A percentile compares a stretch with the other conserved stretches of the same genome.
Conservation (phyloP, 129 eudicot species). For the Flaveria bidentis region DNA sequence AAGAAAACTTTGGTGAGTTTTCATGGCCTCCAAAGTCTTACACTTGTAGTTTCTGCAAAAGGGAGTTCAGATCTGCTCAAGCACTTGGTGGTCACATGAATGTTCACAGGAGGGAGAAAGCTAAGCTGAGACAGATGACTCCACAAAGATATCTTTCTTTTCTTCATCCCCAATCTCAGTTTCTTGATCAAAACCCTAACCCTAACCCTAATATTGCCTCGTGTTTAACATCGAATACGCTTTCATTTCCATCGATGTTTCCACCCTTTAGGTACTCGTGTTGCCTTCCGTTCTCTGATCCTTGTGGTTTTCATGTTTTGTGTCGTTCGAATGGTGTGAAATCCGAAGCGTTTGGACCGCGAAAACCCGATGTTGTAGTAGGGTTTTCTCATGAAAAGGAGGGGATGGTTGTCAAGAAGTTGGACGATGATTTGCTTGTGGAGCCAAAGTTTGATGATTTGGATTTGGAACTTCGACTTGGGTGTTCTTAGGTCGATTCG, state of each 20-base stretch:
- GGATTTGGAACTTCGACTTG: slow-evolving; percentile 53
- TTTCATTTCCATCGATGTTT: slow-evolving; percentile 19
- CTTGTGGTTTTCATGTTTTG: background rate
- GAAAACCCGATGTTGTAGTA: slow-evolving; percentile 7
- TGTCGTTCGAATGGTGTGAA: background rate
- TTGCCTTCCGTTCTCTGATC: slow-evolving; percentile 24
- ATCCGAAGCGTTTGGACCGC: slow-evolving; percentile 1
- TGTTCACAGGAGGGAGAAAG: slow-evolving; percentile 45
- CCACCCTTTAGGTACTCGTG: slow-evolving; percentile 10
- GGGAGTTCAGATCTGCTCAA: slow-evolving; percentile 48
- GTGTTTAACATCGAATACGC: slow-evolving; percentile 7
- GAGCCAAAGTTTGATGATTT: slow-evolving; percentile 31
- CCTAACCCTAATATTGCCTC: slow-evolving; percentile 32
- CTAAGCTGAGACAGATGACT: slow-evolving; percentile 33
- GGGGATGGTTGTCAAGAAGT: slow-evolving; percentile 22
- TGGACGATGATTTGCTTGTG: slow-evolving; percentile 20
- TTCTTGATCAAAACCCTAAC: slow-evolving; percentile 27
- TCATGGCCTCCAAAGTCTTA: slow-evolving; percentile 46
- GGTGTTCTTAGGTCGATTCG: slow-evolving; percentile 32
- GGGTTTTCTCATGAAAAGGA: slow-evolving; percentile 15
- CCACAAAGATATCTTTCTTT: slow-evolving; percentile 25
- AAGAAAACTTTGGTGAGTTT: slow-evolving; percentile 29
- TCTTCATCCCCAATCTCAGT: slow-evolving; percentile 23
- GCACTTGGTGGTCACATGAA: slow-evolving; percentile 53
- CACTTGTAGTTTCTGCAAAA: slow-evolving; percentile 41